Percentiles rank a stretch among this genome's conserved stretches.
phyloP scores from a whole-genome alignment of 139 green algal species.

The Limnomonas spitsbergensis region DNA sequence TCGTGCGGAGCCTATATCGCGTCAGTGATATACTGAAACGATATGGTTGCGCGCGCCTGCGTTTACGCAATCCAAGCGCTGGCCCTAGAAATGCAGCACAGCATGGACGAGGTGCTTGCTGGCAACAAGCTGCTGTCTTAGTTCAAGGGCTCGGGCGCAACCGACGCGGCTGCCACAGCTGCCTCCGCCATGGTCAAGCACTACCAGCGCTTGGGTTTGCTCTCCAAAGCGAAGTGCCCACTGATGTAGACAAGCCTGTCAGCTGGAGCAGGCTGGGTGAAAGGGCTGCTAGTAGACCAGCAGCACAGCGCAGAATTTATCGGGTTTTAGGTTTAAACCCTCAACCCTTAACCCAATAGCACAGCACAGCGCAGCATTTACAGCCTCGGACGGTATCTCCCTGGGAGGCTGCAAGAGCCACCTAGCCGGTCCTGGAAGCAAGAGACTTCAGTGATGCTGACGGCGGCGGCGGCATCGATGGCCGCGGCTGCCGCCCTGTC shows the following conservation, averaged over 20 bases:
- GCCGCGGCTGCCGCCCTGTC: no score
- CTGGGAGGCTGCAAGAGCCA: no score
- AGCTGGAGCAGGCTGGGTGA: neutral
- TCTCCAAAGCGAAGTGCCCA: neutral
- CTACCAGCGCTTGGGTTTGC: neutral
- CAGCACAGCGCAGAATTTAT: neutral
- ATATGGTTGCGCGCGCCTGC: slow-evolving; percentile 14
- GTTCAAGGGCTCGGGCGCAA: neutral
- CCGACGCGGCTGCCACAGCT: neutral
- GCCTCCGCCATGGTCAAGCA: neutral
- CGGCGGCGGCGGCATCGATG: no score
- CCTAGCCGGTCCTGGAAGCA: no score
- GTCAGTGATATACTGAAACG: slow-evolving; percentile 7
- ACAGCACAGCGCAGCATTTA: neutral
- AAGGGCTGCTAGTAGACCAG: neutral
- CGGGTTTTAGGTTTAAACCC: neutral
- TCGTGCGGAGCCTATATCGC: neutral
- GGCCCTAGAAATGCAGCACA: neutral
- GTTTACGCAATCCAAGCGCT: slow-evolving; percentile 3
- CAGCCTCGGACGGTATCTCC: no score
- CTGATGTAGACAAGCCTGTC: neutral
- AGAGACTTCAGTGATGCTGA: no score
- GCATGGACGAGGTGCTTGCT: slow-evolving; percentile 1
- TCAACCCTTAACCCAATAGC: neutral
- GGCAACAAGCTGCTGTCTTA: slow-evolving; percentile 1